A percentile compares a stretch with the other conserved stretches of the same genome.
These are phyloP conservation scores for Clarireedia homoeocarpa DNA, from an alignment of 2,329 filamentous ascomycete genomes.

Conservation along the genomic window DNA sequence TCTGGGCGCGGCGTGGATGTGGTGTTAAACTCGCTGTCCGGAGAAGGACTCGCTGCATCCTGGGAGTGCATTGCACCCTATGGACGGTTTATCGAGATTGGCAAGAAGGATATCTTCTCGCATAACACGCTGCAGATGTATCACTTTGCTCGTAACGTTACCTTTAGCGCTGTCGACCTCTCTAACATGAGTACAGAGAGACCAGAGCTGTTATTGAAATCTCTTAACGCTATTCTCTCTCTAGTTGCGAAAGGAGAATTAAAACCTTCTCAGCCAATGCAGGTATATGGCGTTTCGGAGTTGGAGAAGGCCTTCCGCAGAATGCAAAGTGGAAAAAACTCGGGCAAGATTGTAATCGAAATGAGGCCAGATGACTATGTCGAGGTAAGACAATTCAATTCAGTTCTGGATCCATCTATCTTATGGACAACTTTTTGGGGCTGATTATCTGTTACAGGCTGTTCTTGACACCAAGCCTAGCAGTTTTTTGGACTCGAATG, in stretches of 20 bases:
- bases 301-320: slow-evolving; percentile 25
- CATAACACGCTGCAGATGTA: neutral
- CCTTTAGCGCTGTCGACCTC: slow-evolving; percentile 6
- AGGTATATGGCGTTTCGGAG: slow-evolving; percentile 8
- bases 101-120: neutral
- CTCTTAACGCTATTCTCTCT: neutral
- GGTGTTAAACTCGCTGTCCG: neutral
- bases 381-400: slow-evolving; percentile 26
- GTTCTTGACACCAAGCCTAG: neutral
- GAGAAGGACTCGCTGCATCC: neutral
- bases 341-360: slow-evolving; percentile 29
- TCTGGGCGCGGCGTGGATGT: neutral
- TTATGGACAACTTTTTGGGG: neutral
- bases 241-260: neutral
- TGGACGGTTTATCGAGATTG: neutral
- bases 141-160: neutral
- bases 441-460: neutral
- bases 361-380: slow-evolving; percentile 36
- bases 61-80: slow-evolving; percentile 1
- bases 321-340: slow-evolving; percentile 16
- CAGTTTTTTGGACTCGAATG: slow-evolving; percentile 13
- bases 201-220: neutral
- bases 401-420: too few relatives aligned
- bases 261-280: neutral
- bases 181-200: neutral